Evolutionary conservation across 2,329 filamentous ascomycete species (phyloP).

Genomic region (Orbilia brochopaga): DNA sequence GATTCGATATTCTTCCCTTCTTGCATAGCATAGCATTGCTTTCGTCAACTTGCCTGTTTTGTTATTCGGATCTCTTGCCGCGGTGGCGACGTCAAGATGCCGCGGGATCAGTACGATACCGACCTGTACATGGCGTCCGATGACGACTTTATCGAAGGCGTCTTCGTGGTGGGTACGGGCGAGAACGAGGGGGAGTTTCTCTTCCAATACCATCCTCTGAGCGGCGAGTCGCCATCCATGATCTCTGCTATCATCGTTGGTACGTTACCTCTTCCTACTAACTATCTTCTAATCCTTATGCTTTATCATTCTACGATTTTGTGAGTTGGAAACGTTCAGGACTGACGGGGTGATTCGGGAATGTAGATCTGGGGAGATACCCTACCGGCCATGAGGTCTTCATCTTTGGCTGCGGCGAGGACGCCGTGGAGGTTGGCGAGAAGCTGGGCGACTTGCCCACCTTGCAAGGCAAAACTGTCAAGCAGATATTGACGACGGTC

Average conservation of each 20-base stretch:
- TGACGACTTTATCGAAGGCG: constrained; percentile 42
- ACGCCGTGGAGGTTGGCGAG: constrained; percentile 24
- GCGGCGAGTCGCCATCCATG: constrained; percentile 30
- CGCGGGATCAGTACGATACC: constrained; percentile 44
- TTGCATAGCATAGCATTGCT: too few species aligned
- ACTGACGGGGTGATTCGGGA: not conserved
- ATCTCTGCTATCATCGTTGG: constrained; percentile 41
- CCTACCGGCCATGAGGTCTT: constrained; percentile 36
- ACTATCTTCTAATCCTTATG: too few species aligned
- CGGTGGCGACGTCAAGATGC: constrained; percentile 20
- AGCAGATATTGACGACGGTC: constrained; percentile 32
- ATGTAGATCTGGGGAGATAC: constrained; percentile 24
- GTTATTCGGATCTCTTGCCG: too few species aligned
- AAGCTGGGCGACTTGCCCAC: constrained; percentile 33
- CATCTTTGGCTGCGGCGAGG: constrained; percentile 44
- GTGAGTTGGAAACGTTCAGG: too few species aligned
- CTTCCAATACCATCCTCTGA: constrained; percentile 41
- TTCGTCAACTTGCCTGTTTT: too few species aligned
- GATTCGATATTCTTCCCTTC: not conserved
- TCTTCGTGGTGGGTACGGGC: constrained; percentile 33
- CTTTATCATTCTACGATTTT: too few species aligned
- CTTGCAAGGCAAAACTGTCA: constrained; percentile 23
- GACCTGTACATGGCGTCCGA: constrained; percentile 45
- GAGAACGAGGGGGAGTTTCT: constrained; percentile 47
- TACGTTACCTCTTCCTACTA: constrained; percentile 5